Evolutionary conservation across 2,329 filamentous ascomycete species (phyloP).

Genomic region (Fusarium aywerte): DNA sequence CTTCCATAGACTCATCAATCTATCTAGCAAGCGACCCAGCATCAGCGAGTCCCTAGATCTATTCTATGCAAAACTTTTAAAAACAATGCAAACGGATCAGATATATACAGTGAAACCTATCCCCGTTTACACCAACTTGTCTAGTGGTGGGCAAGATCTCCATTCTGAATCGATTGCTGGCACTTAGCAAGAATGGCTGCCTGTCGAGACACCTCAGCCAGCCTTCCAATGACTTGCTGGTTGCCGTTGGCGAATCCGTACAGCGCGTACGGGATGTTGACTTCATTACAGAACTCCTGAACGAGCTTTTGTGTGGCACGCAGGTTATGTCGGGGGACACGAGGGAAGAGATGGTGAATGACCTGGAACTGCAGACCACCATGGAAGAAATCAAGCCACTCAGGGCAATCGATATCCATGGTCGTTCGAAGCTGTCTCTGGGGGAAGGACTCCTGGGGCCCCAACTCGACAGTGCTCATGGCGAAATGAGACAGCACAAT

Average conservation of each 20-base stretch:
- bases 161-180: conserved; percentile 62
- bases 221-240: conserved; percentile 77
- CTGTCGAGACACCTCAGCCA: conserved; percentile 84
- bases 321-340: conserved; percentile 86
- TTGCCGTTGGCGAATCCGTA: conserved; percentile 89
- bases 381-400: conserved; percentile 90
- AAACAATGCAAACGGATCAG: not conserved
- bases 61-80: not conserved
- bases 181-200: conserved; percentile 81
- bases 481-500: conserved; percentile 93
- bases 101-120: conserved; percentile 28
- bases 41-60: not conserved
- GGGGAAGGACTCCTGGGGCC: conserved; percentile 84
- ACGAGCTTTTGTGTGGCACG: conserved; percentile 79
- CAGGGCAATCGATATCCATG: conserved; percentile 90
- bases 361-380: conserved; percentile 91
- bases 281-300: conserved; percentile 82
- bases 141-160: conserved; percentile 42
- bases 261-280: conserved; percentile 84
- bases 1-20: conserved; percentile 21
- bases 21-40: conserved; percentile 3
- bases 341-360: conserved; percentile 86
- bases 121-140: not conserved
- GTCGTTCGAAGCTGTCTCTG: conserved; percentile 93
- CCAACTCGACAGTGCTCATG: conserved; percentile 90